Evolutionary conservation across 768 basidiomycete species (phyloP), one percentile per base, ranked within the genome.

Genomic region (Dacryopinax primogenitus): DNA sequence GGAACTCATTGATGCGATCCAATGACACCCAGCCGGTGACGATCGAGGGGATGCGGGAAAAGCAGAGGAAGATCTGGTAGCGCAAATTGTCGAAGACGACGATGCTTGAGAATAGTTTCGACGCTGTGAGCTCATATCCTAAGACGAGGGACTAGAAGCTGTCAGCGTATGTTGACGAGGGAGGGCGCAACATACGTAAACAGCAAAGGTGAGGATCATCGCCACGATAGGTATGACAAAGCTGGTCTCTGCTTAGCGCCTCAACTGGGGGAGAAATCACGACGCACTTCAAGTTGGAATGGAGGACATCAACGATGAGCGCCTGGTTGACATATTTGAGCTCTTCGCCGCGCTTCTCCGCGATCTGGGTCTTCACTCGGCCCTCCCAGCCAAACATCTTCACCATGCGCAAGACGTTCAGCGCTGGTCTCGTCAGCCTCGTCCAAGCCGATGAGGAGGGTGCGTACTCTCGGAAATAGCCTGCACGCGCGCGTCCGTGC

Each of bases 21-120:
- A 89, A 69, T 1, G 86, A 86, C 3, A 90, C 86, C 72, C 84
- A 84, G 62, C 79, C 84, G 73, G 37, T 23, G 23, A 3, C 41
- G 18, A 44, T 6, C 23, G 6, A 44, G 41, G 7, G 23, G 23
- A 18, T 37, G 41, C 4, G 23, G 7, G 32, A 23, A 74, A 78
- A 72, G 1, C 74, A 70, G n/a, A 51, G 65, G 28, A 75, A 74
- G 36, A 85, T 71, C 65, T 83, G 82, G 2, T 77, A 76, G 33
- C 83, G 79, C 30, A 89, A 73, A 67, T 84, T 77, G 62, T 84
- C 81, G 70, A 89, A 88, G 34, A 87, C 83, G 65, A 79, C 71
- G 76, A 84, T 81, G 64, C 79, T 81, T 9, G 79, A 79, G 70
- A 82, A 82, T 13, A 82, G 80, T n/a, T 71, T 76, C 2, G 63